These are phyloP conservation scores for Kwoniella botswanensis DNA, from an alignment of 768 basidiomycete genomes.

Conservation along the genomic window DNA sequence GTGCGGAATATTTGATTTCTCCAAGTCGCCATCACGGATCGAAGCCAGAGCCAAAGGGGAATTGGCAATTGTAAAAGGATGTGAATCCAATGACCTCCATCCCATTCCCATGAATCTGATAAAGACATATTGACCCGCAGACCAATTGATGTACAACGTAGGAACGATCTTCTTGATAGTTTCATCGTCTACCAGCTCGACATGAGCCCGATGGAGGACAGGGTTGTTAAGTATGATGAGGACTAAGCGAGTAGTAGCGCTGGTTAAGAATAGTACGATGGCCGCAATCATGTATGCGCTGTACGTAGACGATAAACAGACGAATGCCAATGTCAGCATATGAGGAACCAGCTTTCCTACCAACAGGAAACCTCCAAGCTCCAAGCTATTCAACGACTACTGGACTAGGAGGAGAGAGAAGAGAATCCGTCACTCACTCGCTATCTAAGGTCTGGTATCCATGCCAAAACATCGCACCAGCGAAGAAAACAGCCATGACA, in stretches of 20 bases:
- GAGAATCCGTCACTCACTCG: conserved; percentile 2
- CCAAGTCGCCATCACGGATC: no score
- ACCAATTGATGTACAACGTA: conserved; percentile 53
- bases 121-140: conserved; percentile 57
- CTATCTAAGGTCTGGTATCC: conserved; percentile 20
- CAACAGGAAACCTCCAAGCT: no score
- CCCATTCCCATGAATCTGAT: conserved; percentile 47
- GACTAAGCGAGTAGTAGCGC: conserved; percentile 35
- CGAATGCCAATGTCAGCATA: neutral
- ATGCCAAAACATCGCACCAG: conserved; percentile 58
- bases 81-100: conserved; percentile 50
- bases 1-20: no score
- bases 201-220: conserved; percentile 41
- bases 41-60: conserved; percentile 21
- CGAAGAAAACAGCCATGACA: conserved; percentile 57
- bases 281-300: conserved; percentile 48
- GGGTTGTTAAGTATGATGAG: conserved; percentile 17
- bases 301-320: neutral
- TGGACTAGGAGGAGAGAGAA: no score
- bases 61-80: conserved; percentile 59
- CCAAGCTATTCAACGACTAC: no score
- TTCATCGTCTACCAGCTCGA: conserved; percentile 47
- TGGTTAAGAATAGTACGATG: conserved; percentile 51
- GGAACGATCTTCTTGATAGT: conserved; percentile 40
- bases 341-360: no score